phyloP scores from a whole-genome alignment of 2,329 filamentous ascomycete genomes.

The Sphaerulina populicola region DNA sequence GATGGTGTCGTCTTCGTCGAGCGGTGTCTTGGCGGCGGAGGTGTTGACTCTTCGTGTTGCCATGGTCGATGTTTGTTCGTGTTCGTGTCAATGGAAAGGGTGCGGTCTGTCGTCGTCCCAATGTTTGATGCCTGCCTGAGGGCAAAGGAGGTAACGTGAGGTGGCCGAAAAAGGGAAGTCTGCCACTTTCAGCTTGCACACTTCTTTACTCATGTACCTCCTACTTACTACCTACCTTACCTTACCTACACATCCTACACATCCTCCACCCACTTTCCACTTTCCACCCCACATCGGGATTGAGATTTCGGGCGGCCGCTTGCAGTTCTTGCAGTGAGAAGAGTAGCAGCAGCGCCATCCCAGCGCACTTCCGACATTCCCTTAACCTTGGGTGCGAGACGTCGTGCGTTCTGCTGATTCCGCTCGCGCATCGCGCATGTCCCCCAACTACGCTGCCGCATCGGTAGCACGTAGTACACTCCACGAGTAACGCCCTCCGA shows the following conservation, averaged over 20 bases:
- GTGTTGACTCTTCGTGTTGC: constrained; percentile 59
- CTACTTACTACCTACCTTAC: neutral
- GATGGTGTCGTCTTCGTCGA: constrained; percentile 38
- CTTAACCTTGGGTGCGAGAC: neutral
- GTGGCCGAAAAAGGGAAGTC: neutral
- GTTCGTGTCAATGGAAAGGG: neutral
- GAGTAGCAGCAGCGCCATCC: neutral
- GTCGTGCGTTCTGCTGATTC: constrained; percentile 2
- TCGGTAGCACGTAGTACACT: constrained; percentile 2
- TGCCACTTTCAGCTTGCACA: neutral
- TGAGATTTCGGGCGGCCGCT: neutral
- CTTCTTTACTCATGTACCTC: neutral
- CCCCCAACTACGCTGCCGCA: constrained; percentile 5
- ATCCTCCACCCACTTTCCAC: too few species aligned
- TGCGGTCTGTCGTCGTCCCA: neutral
- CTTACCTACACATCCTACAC: too few species aligned
- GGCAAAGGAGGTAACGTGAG: neutral
- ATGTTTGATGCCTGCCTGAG: neutral
- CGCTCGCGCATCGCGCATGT: constrained; percentile 5
- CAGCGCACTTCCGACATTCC: neutral
- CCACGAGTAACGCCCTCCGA: constrained; percentile 2
- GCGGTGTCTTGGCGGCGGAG: constrained; percentile 59
- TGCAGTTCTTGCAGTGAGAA: neutral
- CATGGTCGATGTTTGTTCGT: constrained; percentile 43
- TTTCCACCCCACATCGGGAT: neutral